Base-by-base conservation (phyloP, 2,329 filamentous ascomycete species). In the Cytospora piceae region DNA sequence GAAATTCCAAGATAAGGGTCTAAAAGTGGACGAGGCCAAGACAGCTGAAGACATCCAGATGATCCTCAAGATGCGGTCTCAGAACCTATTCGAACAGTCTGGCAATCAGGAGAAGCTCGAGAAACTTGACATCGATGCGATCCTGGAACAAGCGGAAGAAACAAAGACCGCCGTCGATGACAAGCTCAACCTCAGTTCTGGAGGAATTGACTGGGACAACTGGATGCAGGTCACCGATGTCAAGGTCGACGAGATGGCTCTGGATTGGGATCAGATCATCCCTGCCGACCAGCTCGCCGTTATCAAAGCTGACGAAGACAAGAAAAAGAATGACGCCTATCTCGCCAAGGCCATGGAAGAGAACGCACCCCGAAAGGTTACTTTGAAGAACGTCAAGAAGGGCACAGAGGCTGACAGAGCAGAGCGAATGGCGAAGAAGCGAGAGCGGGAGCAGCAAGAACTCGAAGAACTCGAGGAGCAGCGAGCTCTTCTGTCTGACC, bases 181-280 rank as follows among this genome's bases (percentile, higher is more conserved):
- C 77, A 93, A 94, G 74, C 93, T 98, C 75, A 88, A 88, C 66
- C 91, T 96, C 53, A 96, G 94, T 66, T 95, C 94, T 73, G 96
- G 95, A 73, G 95, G 85, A 63, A 88, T 88, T 58, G 85, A 88
- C 71, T 88, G 95, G 80, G 94, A 97, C 75, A 96, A 97, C 68
- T 99, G 98, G 77, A 89, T 99, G 80, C 93, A 98, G 74, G 96
- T 97, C 73, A 97, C 95, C 1, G 95, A 99, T 77, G 94, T 98
- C 77, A 98, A 98, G 79, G 91, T 98, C 29, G 92, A 98, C 66
- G 85, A 88, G 59, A 81, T 87, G 58, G 80, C 82, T 70, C 88
- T 98, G 31, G 93, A 96, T 71, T 99, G 95, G 95, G 95, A 99
- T 73, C 91, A 98, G 70, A 99, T 99, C 72, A 98, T 99, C 71